phyloP scores from a whole-genome alignment of 1,284 basidiomycete species.

The Pseudozyma sp. region DNA sequence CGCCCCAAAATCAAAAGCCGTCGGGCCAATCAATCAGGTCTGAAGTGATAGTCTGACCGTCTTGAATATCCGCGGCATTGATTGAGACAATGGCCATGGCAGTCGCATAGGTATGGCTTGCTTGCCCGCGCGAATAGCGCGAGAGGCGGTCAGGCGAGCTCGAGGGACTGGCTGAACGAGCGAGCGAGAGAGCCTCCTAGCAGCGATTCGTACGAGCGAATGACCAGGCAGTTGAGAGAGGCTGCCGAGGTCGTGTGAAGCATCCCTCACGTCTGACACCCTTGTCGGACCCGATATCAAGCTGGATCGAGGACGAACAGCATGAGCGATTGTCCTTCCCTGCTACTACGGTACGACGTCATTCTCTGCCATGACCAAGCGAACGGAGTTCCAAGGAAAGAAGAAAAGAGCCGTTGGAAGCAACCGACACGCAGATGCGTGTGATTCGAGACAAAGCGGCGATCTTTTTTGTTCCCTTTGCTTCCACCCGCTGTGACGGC shows the following conservation, averaged over 20 bases:
- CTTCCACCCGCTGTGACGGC: not conserved
- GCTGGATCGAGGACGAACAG: not conserved
- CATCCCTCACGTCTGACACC: too few species aligned
- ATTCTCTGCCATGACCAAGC: not conserved
- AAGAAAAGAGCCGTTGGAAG: not conserved
- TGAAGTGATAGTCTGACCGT: not conserved
- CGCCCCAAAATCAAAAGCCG: slow-evolving; percentile 1
- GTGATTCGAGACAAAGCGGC: not conserved
- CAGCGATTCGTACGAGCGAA: not conserved
- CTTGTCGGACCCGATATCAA: too few species aligned
- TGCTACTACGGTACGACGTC: slow-evolving; percentile 11
- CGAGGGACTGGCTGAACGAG: not conserved
- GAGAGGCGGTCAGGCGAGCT: not conserved
- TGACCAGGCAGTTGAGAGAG: not conserved
- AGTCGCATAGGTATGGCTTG: too few species aligned
- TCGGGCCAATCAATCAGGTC: not conserved
- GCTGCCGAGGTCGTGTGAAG: too few species aligned
- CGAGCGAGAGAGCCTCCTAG: not conserved
- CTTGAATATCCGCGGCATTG: too few species aligned
- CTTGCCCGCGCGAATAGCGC: not conserved
- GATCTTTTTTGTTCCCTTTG: not conserved
- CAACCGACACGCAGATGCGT: not conserved
- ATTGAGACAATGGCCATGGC: too few species aligned
- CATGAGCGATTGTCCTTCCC: too few species aligned
- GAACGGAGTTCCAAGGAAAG: slow-evolving; percentile 4